These are phyloP conservation scores for Schoenoplectus tabernaemontani DNA, from an alignment of 202 grass and related monocot species.

Conservation along the genomic window DNA sequence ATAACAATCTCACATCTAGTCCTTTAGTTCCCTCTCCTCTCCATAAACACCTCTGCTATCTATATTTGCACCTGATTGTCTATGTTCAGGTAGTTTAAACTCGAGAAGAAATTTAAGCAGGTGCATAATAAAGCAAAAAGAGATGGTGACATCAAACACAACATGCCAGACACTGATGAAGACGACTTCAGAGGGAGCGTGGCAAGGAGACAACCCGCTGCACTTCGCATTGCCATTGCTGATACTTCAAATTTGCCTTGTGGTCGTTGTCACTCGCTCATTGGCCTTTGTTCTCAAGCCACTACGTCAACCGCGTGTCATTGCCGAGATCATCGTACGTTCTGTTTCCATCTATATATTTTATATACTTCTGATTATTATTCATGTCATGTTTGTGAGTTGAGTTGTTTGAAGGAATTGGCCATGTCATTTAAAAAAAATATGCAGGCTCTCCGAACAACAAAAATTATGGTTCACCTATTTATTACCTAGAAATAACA, in stretches of 20 bases:
- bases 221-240: slow-evolving; percentile 51
- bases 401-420: background rate
- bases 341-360: background rate
- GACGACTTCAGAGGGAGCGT: slow-evolving; percentile 59
- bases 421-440: background rate
- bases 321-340: slow-evolving; percentile 83
- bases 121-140: background rate
- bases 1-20: background rate
- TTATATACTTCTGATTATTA: background rate
- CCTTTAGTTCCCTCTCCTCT: background rate
- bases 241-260: slow-evolving; percentile 77
- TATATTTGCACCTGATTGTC: background rate
- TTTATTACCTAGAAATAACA: background rate
- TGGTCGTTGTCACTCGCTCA: slow-evolving; percentile 53
- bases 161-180: slow-evolving; percentile 27
- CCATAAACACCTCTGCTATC: background rate
- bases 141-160: background rate
- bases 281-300: slow-evolving; percentile 62
- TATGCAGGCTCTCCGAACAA: background rate
- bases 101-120: background rate
- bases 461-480: background rate
- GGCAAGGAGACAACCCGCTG: slow-evolving; percentile 59
- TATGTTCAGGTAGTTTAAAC: background rate
- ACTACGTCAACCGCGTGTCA: slow-evolving; percentile 54
- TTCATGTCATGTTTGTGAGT: background rate